Percentiles rank a stretch among this genome's conserved stretches.
These are phyloP conservation scores for Aspergillus udagawae DNA, from an alignment of 2,329 filamentous ascomycete species.

Conservation along the genomic window DNA sequence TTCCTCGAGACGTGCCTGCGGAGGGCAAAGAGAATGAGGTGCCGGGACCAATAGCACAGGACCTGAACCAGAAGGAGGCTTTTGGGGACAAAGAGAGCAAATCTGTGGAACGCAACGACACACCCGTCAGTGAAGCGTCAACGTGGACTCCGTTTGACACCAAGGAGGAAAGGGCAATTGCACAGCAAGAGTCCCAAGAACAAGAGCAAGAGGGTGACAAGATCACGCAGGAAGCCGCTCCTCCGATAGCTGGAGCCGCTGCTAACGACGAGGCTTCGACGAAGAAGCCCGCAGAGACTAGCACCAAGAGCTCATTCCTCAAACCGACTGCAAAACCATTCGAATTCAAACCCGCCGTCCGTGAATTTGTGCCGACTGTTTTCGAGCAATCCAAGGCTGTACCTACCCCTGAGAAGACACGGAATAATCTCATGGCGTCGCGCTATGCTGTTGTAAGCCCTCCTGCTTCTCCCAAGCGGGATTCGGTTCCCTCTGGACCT, in stretches of 20 bases:
- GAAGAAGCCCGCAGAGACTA: slow-evolving; percentile 18
- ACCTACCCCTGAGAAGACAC: slow-evolving; percentile 13
- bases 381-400: slow-evolving; percentile 7
- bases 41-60: slow-evolving; percentile 37
- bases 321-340: slow-evolving; percentile 72
- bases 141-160: slow-evolving; percentile 62
- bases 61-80: slow-evolving; percentile 25
- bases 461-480: slow-evolving; percentile 18
- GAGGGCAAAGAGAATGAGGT: slow-evolving; percentile 36
- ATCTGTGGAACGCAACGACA: slow-evolving; percentile 22
- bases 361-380: slow-evolving; percentile 24
- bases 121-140: slow-evolving; percentile 36
- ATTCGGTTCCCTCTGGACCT: slow-evolving; percentile 9
- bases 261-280: slow-evolving; percentile 14
- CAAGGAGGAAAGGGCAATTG: slow-evolving; percentile 41
- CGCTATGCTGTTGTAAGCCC: slow-evolving; percentile 31
- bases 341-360: slow-evolving; percentile 42
- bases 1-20: slow-evolving; percentile 21
- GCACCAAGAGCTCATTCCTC: slow-evolving; percentile 51
- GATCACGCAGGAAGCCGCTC: slow-evolving; percentile 4
- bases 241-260: background rate
- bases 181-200: slow-evolving; percentile 44
- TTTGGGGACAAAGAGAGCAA: slow-evolving; percentile 42
- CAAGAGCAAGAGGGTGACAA: slow-evolving; percentile 7
- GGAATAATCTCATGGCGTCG: slow-evolving; percentile 32